Evolutionary conservation across 768 basidiomycete species (phyloP).

Genomic region (Kwoniella bestiolae): DNA sequence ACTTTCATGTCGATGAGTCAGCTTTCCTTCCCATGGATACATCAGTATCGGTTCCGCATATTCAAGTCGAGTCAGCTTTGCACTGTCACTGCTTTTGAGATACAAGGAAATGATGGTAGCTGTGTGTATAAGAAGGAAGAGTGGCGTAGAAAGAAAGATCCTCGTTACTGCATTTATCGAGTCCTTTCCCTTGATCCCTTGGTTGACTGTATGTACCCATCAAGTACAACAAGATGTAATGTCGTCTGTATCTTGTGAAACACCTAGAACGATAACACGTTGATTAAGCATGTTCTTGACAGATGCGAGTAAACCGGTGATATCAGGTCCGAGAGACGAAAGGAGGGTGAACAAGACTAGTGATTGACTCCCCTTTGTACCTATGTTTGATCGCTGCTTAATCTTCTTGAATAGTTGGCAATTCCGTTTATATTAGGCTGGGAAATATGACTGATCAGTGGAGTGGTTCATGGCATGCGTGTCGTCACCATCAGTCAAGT

Average conservation of each 20-base stretch:
- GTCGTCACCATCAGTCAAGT: too few species aligned
- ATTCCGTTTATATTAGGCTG: not conserved
- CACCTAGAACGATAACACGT: not conserved
- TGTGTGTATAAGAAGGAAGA: not conserved
- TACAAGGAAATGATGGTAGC: not conserved
- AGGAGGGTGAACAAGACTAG: not conserved
- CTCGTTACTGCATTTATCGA: not conserved
- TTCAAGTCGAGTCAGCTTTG: not conserved
- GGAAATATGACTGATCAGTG: not conserved
- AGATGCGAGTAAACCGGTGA: not conserved
- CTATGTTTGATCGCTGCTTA: not conserved
- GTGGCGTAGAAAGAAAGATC: not conserved
- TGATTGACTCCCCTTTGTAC: not conserved
- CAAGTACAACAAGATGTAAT: too few species aligned
- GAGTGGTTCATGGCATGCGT: not conserved
- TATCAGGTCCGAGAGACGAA: slow-evolving; percentile 1
- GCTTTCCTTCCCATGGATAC: not conserved
- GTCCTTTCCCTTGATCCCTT: not conserved
- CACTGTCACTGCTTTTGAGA: not conserved
- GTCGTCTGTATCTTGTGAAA: too few species aligned
- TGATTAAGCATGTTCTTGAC: not conserved
- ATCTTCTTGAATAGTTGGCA: not conserved
- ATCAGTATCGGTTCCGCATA: not conserved
- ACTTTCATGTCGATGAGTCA: not conserved
- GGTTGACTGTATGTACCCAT: not conserved